Base-by-base conservation (phyloP, 192 early-diverging fungal genomes). In the Mortierella alpina region DNA sequence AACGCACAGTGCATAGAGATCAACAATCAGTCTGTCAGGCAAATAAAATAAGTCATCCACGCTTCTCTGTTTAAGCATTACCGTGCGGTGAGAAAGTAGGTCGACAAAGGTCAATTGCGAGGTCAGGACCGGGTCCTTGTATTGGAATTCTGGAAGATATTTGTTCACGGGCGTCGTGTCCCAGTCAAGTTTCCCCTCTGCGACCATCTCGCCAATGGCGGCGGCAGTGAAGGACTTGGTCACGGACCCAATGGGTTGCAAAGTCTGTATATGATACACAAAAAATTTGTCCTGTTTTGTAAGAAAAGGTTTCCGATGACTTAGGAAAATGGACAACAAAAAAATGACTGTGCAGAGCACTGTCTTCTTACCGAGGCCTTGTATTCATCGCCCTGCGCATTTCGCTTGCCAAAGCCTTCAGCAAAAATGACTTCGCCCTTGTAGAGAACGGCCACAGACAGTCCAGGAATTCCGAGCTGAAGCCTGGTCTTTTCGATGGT, bases 331-430 rank as follows among this genome's bases (percentile, higher is more conserved):
- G n/a, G n/a, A n/a, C n/a, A n/a, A n/a, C n/a, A n/a, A 31, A 31
- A 31, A 31, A 31, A 2, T 31, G 31, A 31, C 31, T 31, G 31
- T 3, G 31, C 31, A 49, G 11, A 51, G 9, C 41, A 3, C 7
- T 49, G 8, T 31, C 1, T 31, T 40, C 49, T 51, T 13, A 12
- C 48, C 11, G 14, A 18, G 18, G 9, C 49, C 2, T 46, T 59
- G 31, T 59, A 58, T 13, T 55, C 56, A 8, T 69, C 31, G 31
- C 31, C 56, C 4, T 59, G 13, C 39, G 46, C 67, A 12, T 70
- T 70, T 49, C 68, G 56, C 58, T 53, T 70, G 31, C 68, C 68
- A 50, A 70, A 70, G 8, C 68, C 68, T 48, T 70, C 47, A 10
- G 68, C 59, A 44, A 31, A 62, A 23, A 70, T 46, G 39, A 70